Conservation (phyloP, 2,329 filamentous ascomycete species). For the Apiospora saccharicola region DNA sequence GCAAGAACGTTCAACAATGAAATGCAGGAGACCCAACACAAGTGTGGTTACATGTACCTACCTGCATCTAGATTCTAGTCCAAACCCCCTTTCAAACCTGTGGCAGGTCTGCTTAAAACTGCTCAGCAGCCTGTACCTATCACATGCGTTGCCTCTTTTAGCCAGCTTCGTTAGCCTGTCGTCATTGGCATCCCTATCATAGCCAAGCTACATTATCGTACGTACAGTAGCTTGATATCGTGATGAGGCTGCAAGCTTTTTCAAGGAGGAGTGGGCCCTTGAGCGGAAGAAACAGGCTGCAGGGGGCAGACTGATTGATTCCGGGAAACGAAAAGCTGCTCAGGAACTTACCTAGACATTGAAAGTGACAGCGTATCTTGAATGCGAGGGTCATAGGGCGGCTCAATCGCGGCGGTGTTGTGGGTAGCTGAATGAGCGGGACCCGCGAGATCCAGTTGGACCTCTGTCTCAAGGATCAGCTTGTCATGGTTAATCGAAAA, state of each 20-base stretch:
- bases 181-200: conserved; percentile 3
- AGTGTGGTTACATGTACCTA: background rate
- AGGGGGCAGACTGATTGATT: background rate
- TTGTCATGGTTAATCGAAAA: background rate
- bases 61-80: no score
- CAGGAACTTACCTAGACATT: conserved; percentile 8
- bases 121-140: background rate
- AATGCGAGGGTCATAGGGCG: conserved; percentile 16
- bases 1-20: no score
- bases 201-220: background rate
- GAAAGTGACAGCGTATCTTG: conserved; percentile 3
- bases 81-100: background rate
- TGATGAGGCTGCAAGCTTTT: conserved; percentile 21
- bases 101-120: background rate
- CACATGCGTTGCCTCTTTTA: background rate
- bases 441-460: conserved; percentile 19
- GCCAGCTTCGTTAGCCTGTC: background rate
- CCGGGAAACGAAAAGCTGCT: background rate
- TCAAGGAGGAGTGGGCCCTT: conserved; percentile 5
- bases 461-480: conserved; percentile 9
- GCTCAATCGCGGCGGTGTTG: conserved; percentile 17
- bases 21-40: background rate
- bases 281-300: conserved; percentile 19
- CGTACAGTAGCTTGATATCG: background rate
- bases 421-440: conserved; percentile 6